A percentile compares a stretch with the other conserved stretches of the same genome.
These are phyloP conservation scores for Cyclotella choctawhatcheeana DNA, from an alignment of 108 stramenopile species.

Conservation along the genomic window DNA sequence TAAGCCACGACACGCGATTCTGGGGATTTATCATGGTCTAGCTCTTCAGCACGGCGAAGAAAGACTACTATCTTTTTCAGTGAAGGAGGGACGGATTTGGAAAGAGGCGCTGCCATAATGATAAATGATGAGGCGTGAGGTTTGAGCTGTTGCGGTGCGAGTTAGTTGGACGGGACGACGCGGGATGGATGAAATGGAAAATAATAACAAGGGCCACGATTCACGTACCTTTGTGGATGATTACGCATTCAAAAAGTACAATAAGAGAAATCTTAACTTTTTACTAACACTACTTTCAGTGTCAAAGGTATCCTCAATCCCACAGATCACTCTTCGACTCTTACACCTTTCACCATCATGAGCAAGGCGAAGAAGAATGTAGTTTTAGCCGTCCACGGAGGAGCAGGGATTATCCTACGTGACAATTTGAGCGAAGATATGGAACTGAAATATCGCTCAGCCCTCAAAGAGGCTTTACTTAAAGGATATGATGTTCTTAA, in stretches of 20 bases:
- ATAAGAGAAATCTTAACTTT: too few species aligned
- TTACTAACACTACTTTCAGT: too few species aligned
- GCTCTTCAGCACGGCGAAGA: constrained; percentile 88
- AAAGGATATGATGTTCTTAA: constrained; percentile 23
- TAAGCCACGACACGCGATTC: constrained; percentile 90
- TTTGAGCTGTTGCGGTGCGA: too few species aligned
- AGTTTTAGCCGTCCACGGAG: constrained; percentile 44
- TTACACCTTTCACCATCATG: too few species aligned
- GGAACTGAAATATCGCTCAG: constrained; percentile 33
- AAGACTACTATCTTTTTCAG: constrained; percentile 82
- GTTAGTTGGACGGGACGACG: too few species aligned
- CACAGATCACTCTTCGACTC: too few species aligned
- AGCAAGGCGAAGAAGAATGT: constrained; percentile 1
- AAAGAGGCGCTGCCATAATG: constrained; percentile 1
- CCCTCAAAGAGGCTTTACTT: constrained; percentile 25
- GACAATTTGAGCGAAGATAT: constrained; percentile 26
- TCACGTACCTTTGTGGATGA: too few species aligned
- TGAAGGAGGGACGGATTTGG: constrained; percentile 63
- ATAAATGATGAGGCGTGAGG: too few species aligned
- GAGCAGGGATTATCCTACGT: constrained; percentile 41
- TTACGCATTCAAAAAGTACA: too few species aligned
- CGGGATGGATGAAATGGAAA: too few species aligned
- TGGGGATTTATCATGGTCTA: constrained; percentile 72
- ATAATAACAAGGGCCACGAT: too few species aligned
- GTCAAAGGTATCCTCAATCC: too few species aligned